Evolutionary conservation across 202 grass and related monocot species (phyloP), one percentile per base, ranked within the genome.

Genomic region (Elaeis oleifera): DNA sequence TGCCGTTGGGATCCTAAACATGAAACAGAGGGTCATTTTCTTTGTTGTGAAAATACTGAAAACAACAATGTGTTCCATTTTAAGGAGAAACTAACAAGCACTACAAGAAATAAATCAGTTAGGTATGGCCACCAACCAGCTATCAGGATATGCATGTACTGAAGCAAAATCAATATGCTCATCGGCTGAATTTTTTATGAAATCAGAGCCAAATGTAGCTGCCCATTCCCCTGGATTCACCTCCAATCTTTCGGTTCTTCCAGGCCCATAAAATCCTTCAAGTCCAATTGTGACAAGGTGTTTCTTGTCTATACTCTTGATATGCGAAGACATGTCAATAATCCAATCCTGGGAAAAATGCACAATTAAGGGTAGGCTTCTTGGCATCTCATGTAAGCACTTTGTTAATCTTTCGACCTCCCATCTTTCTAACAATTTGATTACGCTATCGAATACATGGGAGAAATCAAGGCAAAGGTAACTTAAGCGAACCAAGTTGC

Each of bases 121-220:
- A 0, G 36, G 11, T 44, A 14, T 44, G 36, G 24, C 56, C 13
- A 26, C 54, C 21, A 27, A 96, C 87, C 91, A 96, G 58, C 77
- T 96, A 74, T 96, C 91, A 49, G 91, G 91, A 75, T 96, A 96
- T 36, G 87, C 81, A 81, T 96, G 91, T 59, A 89, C 87, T 3
- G 91, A 96, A 51, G 84, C 84, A 64, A 96, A 96, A 90, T 96
- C 91, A 50, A 96, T 89, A 49, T 85, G 63, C 63, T 96, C 66
- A 54, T 76, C 62, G 22, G 76, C 91, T 64, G 91, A 91, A 64
- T 91, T 91, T 11, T 88, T 67, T 64, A 90, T 81, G 60, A 96
- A 96, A 50, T 96, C 84, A 6, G 84, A 96, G 68, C 91, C 87
- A 51, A 96, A 74, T 21, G 76, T 89, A 83, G 81, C 73, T 61